These are phyloP conservation scores for Aspergillus kassunensis DNA, from an alignment of 495 filamentous ascomycete species.

Conservation along the genomic window DNA sequence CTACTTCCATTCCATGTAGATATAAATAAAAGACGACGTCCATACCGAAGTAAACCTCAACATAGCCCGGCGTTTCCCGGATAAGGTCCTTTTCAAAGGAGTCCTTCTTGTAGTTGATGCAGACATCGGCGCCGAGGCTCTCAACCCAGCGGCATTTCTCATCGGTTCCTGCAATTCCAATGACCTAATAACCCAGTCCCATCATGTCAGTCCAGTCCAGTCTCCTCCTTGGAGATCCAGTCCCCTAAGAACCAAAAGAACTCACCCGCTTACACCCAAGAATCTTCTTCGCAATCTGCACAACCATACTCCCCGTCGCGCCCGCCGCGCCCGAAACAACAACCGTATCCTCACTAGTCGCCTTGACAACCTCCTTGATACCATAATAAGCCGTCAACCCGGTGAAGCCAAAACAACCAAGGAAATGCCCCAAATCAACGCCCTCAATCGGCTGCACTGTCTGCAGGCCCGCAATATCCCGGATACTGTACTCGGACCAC, in stretches of 20 bases:
- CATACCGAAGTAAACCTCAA: conserved; percentile 60
- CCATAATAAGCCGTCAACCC: conserved; percentile 53
- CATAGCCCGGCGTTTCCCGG: conserved; percentile 56
- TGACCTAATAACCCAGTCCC: no score
- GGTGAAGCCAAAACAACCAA: conserved; percentile 47
- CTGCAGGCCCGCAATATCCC: conserved; percentile 30
- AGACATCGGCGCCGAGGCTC: conserved; percentile 60
- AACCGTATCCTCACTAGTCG: conserved; percentile 34
- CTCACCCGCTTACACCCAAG: conserved; percentile 48
- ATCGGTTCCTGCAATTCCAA: conserved; percentile 63
- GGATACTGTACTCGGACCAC: conserved; percentile 55
- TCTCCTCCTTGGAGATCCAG: no score
- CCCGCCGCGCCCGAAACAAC: conserved; percentile 50
- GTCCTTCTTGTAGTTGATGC: conserved; percentile 62
- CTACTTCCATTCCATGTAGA: background rate
- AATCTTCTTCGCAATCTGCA: conserved; percentile 53
- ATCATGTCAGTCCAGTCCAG: no score
- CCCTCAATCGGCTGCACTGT: conserved; percentile 28
- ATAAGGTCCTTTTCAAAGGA: conserved; percentile 54
- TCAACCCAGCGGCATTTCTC: conserved; percentile 63
- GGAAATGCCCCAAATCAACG: conserved; percentile 40
- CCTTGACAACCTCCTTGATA: conserved; percentile 35
- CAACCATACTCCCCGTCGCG: conserved; percentile 43
- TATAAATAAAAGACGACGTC: no score
- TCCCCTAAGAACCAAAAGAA: no score